A percentile compares a stretch with the other conserved stretches of the same genome.
These are phyloP conservation scores for Brassica cretica DNA, from an alignment of 345 rosid genomes.

Conservation along the genomic window DNA sequence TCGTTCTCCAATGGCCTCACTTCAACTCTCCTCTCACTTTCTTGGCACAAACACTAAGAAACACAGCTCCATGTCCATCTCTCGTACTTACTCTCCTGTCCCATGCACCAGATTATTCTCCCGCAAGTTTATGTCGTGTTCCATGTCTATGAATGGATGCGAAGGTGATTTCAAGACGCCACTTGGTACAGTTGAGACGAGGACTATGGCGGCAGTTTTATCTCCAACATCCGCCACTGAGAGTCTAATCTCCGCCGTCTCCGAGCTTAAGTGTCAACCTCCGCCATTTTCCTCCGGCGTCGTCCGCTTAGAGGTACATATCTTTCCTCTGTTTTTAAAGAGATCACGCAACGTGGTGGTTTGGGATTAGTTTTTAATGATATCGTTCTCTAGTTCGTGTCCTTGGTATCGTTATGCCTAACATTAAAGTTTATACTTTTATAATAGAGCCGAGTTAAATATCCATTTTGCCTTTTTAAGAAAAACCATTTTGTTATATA, in stretches of 20 bases:
- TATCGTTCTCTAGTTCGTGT: not conserved
- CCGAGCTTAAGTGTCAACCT: constrained; percentile 52
- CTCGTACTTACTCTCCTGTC: constrained; percentile 8
- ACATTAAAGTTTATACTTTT: not conserved
- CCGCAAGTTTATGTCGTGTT: constrained; percentile 32
- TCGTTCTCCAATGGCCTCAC: constrained; percentile 29
- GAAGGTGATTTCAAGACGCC: constrained; percentile 49
- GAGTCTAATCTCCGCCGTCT: constrained; percentile 52
- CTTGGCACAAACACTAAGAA: constrained; percentile 24
- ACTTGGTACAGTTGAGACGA: constrained; percentile 55
- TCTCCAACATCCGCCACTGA: constrained; percentile 61
- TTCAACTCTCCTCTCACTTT: constrained; percentile 30
- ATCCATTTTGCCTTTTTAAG: not conserved
- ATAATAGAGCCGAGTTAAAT: not conserved
- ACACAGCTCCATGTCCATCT: constrained; percentile 21
- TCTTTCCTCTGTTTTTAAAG: not conserved
- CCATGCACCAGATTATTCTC: constrained; percentile 23
- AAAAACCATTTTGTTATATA: not conserved
- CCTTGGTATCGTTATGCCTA: not conserved
- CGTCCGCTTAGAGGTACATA: constrained; percentile 68
- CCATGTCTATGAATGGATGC: constrained; percentile 82
- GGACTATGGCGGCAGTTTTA: constrained; percentile 49
- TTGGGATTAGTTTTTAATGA: constrained; percentile 7
- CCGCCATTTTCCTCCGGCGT: constrained; percentile 67
- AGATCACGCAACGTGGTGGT: constrained; percentile 52